Percentiles rank a stretch among this genome's conserved stretches.
Evolutionary conservation across 148 eudicot species (phyloP).

Genomic region (Arbutus unedo): DNA sequence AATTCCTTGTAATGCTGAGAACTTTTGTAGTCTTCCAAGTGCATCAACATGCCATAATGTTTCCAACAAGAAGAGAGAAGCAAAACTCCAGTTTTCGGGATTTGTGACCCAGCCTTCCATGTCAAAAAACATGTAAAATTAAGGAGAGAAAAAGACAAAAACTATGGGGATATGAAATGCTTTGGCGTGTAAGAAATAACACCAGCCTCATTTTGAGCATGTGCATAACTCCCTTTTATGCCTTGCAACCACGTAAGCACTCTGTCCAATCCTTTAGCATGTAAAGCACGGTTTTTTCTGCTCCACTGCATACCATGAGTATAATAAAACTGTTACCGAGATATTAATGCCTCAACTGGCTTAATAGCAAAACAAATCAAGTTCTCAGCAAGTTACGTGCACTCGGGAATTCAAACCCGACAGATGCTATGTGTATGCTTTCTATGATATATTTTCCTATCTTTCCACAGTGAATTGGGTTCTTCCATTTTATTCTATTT

Average conservation of each 20-base stretch:
- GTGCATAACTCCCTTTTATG: constrained; percentile 27
- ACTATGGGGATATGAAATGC: neutral
- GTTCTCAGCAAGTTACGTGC: neutral
- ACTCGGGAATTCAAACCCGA: neutral
- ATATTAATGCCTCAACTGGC: neutral
- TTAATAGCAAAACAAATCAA: neutral
- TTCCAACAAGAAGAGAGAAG: constrained; percentile 87
- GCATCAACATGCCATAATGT: constrained; percentile 64
- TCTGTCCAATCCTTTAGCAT: constrained; percentile 59
- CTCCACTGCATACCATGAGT: constrained; percentile 53
- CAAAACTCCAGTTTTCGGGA: constrained; percentile 45
- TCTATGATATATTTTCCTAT: neutral
- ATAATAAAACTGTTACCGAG: neutral
- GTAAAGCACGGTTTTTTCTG: constrained; percentile 67
- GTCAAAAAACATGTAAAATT: neutral
- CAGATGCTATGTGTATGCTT: neutral
- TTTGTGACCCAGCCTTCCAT: constrained; percentile 39
- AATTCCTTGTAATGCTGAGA: constrained; percentile 41
- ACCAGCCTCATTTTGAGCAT: constrained; percentile 50
- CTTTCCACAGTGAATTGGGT: neutral
- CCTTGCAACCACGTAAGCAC: constrained; percentile 65
- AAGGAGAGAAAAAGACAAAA: neutral
- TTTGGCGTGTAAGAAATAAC: constrained; percentile 18
- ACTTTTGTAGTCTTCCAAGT: constrained; percentile 47
- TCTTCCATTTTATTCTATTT: neutral